Conservation (phyloP, 2,329 filamentous ascomycete genomes). For the Fusarium brachygibbosum region DNA sequence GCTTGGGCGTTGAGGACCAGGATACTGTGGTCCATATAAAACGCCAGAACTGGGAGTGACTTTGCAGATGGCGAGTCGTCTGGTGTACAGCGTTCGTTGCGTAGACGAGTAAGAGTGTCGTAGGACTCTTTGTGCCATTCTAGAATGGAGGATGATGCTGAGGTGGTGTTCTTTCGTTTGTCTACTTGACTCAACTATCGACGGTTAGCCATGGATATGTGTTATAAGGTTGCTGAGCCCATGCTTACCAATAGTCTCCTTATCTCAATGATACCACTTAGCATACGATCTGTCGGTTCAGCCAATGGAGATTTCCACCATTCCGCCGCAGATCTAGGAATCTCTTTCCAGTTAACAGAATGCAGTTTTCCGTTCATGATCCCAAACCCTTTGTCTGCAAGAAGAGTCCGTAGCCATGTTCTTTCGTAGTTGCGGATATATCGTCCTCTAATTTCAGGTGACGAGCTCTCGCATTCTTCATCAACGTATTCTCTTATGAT, state of each 20-base stretch:
- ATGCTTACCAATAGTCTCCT: conserved; percentile 10
- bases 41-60: background rate
- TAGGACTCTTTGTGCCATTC: conserved; percentile 24
- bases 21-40: conserved; percentile 23
- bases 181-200: conserved; percentile 10
- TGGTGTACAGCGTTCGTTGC: conserved; percentile 5
- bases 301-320: conserved; percentile 20
- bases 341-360: conserved; percentile 18
- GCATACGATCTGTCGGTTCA: conserved; percentile 17
- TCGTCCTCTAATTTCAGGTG: conserved; percentile 1
- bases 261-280: conserved; percentile 16
- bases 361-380: conserved; percentile 15
- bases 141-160: background rate
- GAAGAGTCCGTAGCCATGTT: conserved; percentile 11
- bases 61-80: conserved; percentile 6
- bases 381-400: conserved; percentile 20
- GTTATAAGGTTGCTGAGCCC: accelerated
- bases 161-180: background rate
- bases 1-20: conserved; percentile 16
- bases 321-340: conserved; percentile 7
- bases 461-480: background rate
- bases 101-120: background rate
- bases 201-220: accelerated
- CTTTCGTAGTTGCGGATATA: conserved; percentile 23
- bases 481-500: conserved; percentile 17